Percentiles rank a stretch among this genome's conserved stretches.
Evolutionary conservation across 306 rosid species (phyloP).

Genomic region (Coriaria nepalensis): DNA sequence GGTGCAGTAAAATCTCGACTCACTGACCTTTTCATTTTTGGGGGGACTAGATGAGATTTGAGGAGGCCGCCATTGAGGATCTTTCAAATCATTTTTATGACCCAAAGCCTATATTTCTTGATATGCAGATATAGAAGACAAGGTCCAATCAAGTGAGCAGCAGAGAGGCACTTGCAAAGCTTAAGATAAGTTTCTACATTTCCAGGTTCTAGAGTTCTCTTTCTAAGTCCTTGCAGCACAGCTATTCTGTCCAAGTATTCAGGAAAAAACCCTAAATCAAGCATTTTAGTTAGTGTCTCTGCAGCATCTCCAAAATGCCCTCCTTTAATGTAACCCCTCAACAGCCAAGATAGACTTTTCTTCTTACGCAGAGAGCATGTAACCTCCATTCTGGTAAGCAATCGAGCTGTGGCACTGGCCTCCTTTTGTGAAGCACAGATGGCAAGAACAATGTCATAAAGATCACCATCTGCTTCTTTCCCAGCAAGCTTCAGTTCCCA

Average conservation of each 20-base stretch:
- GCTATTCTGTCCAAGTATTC: constrained; percentile 82
- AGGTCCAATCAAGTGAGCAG: constrained; percentile 62
- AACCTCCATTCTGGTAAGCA: constrained; percentile 61
- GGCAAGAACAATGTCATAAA: constrained; percentile 82
- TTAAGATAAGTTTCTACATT: constrained; percentile 48
- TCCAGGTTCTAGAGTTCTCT: constrained; percentile 48
- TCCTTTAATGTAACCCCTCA: constrained; percentile 87
- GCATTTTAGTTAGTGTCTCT: constrained; percentile 69
- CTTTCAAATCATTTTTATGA: constrained; percentile 55
- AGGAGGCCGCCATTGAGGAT: constrained; percentile 3
- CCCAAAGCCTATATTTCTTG: constrained; percentile 75
- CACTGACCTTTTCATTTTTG: not conserved
- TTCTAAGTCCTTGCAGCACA: constrained; percentile 68
- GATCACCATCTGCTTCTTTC: constrained; percentile 73
- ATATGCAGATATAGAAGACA: constrained; percentile 67
- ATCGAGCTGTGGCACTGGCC: constrained; percentile 37
- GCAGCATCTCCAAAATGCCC: constrained; percentile 82
- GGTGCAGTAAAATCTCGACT: constrained; percentile 6
- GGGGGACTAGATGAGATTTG: not conserved
- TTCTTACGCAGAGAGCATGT: constrained; percentile 47
- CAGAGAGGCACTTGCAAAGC: constrained; percentile 72
- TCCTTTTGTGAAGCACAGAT: constrained; percentile 88
- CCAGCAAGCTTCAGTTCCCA: constrained; percentile 96
- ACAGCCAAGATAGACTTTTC: constrained; percentile 79
- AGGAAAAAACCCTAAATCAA: constrained; percentile 53